Conservation (phyloP, 495 filamentous ascomycete species). For the Lasiosphaeria hispida region DNA sequence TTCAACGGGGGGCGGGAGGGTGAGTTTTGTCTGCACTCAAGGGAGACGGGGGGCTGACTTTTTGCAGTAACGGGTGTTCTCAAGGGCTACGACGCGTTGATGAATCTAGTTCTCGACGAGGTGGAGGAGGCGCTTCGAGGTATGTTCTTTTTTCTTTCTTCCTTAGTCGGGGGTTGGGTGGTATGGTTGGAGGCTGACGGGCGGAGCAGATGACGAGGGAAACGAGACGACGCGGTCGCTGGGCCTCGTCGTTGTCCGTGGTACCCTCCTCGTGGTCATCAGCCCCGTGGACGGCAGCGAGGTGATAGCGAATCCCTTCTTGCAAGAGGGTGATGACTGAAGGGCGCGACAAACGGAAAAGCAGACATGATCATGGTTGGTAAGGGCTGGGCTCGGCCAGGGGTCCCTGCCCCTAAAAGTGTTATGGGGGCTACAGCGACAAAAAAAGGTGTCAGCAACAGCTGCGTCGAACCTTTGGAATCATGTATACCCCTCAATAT, state of each 20-base stretch:
- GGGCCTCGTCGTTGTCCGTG: conserved; percentile 87
- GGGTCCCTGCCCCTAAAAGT: too few species aligned
- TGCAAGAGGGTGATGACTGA: conserved; percentile 60
- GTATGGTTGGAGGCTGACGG: neutral
- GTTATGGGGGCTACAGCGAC: too few species aligned
- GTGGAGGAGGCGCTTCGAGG: conserved; percentile 86
- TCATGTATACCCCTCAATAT: too few species aligned
- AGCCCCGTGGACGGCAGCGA: conserved; percentile 92
- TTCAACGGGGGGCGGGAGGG: conserved; percentile 95
- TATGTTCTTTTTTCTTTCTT: conserved; percentile 34
- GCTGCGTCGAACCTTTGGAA: too few species aligned
- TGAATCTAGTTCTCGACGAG: conserved; percentile 96
- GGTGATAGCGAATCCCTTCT: conserved; percentile 91
- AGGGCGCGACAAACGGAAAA: neutral
- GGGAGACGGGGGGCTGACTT: neutral
- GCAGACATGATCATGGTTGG: too few species aligned
- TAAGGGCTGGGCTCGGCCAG: too few species aligned
- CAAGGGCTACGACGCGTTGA: conserved; percentile 93
- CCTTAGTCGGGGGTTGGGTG: neutral
- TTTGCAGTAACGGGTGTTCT: conserved; percentile 74
- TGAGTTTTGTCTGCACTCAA: conserved; percentile 36
- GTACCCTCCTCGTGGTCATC: conserved; percentile 87
- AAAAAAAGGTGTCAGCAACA: too few species aligned
- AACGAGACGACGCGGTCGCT: conserved; percentile 80
- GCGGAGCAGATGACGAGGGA: conserved; percentile 75